Evolutionary conservation across 306 rosid species (phyloP), one percentile per base, ranked within the genome.

Genomic region (Fragaria iinumae): DNA sequence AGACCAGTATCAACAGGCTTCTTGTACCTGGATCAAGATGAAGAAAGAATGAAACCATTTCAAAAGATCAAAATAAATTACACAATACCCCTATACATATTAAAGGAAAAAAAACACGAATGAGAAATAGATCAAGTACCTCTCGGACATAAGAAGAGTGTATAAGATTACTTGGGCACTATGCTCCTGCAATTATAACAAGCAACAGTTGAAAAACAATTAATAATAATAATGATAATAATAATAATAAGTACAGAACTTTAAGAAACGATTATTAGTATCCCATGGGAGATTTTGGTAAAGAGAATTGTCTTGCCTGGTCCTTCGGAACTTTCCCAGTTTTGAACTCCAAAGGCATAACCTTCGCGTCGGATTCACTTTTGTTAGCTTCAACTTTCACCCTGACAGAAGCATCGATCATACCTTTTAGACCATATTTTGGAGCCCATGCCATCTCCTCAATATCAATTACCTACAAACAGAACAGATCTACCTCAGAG

Each of bases 371-470:
- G 34, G 49, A 76, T 77, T 83, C 88, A 83, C 67, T 73, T 64
- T 76, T 84, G 75, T 72, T 69, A 72, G 88, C 85, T 65, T 52
- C 79, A 34, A 92, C 83, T 62, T 77, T 86, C 80, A 90, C 96
- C 76, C 89, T 86, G 66, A 94, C 83, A 7, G 98, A 92, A 83
- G 98, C 96, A 88, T 94, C 98, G 85, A 94, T 92, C 91, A 89
- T 89, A 82, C 98, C 98, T 84, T 94, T 94, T 86, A 94, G 77
- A 79, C 98, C 98, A 79, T 90, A 94, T 80, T 83, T 92, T 55
- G 98, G 95, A 69, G 97, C 95, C 98, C 98, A 94, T 60, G 96
- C 91, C 96, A 94, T 90, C 87, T 94, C 98, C 88, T 94, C 98
- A 76, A 94, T 94, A 82, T 94, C 98, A 82, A 84, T 76, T 67